Conservation (phyloP, 768 basidiomycete genomes). For the Rhizopogon salebrosus region DNA sequence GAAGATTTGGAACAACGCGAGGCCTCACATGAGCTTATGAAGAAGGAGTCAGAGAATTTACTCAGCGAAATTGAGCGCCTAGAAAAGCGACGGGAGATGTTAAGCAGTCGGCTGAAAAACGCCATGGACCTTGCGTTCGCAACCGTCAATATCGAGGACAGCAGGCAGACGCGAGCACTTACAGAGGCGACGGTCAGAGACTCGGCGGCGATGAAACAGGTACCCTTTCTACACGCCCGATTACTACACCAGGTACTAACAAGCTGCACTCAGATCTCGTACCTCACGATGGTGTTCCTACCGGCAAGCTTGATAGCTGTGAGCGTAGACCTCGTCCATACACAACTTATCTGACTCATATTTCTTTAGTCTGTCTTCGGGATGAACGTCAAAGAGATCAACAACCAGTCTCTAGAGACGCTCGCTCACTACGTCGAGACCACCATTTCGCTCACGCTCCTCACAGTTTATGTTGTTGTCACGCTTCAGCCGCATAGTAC, state of each 20-base stretch:
- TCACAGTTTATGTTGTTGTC: conserved; percentile 51
- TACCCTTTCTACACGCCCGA: conserved; percentile 18
- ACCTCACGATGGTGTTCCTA: conserved; percentile 58
- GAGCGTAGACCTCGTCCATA: not conserved
- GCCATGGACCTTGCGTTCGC: conserved; percentile 43
- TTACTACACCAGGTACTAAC: conserved; percentile 4
- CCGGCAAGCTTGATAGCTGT: conserved; percentile 44
- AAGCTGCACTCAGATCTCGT: conserved; percentile 26
- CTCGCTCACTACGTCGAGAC: conserved; percentile 34
- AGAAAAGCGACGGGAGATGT: conserved; percentile 28
- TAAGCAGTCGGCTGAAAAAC: conserved; percentile 25
- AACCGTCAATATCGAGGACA: conserved; percentile 54
- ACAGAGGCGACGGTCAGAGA: conserved; percentile 40
- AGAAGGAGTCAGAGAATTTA: conserved; percentile 43
- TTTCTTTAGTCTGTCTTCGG: conserved; percentile 41
- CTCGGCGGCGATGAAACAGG: conserved; percentile 36
- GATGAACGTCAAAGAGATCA: conserved; percentile 50
- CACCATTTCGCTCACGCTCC: conserved; percentile 41
- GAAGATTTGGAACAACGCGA: conserved; percentile 11
- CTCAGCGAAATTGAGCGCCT: conserved; percentile 46
- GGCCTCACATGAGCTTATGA: conserved; percentile 31
- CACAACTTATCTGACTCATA: not conserved
- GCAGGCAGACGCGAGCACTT: conserved; percentile 44
- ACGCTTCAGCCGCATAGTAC: conserved; percentile 38
- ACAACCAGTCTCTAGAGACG: conserved; percentile 22